Evolutionary conservation across 1,284 basidiomycete species (phyloP).

Genomic region (Sporisorium reilianum): DNA sequence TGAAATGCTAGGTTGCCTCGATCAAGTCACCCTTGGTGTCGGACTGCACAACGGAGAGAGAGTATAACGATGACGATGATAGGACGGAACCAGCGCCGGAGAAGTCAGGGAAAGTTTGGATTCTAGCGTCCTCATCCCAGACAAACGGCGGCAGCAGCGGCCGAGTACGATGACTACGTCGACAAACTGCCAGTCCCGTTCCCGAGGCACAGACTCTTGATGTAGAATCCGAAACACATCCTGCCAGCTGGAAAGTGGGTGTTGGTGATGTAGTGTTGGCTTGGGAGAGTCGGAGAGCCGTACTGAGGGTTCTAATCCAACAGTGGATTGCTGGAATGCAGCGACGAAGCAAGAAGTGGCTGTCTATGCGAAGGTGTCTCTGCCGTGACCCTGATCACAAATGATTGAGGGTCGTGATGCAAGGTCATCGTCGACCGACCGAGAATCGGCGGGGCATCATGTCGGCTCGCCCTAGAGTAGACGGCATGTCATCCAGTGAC

Average conservation of each 20-base stretch:
- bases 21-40: conserved; percentile 55
- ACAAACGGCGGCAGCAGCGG: conserved; percentile 20
- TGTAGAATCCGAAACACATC: conserved; percentile 34
- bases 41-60: conserved; percentile 27
- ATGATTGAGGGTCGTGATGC: background rate
- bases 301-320: background rate
- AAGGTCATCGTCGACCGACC: background rate
- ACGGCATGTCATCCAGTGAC: background rate
- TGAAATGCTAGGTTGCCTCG: conserved; percentile 58
- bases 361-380: background rate
- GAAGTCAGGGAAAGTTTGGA: conserved; percentile 25
- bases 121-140: conserved; percentile 53
- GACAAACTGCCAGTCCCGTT: conserved; percentile 12
- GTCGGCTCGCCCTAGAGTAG: background rate
- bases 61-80: conserved; percentile 20
- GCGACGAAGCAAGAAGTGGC: background rate
- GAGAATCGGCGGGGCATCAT: too few relatives aligned
- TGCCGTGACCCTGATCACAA: background rate
- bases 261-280: background rate
- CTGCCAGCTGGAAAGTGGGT: conserved; percentile 26
- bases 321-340: background rate
- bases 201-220: conserved; percentile 57
- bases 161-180: background rate
- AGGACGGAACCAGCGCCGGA: conserved; percentile 23
- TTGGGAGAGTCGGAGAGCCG: background rate